A percentile compares a stretch with the other conserved stretches of the same genome.
Conservation (phyloP, 148 eudicot species). For the Rheum nobile region DNA sequence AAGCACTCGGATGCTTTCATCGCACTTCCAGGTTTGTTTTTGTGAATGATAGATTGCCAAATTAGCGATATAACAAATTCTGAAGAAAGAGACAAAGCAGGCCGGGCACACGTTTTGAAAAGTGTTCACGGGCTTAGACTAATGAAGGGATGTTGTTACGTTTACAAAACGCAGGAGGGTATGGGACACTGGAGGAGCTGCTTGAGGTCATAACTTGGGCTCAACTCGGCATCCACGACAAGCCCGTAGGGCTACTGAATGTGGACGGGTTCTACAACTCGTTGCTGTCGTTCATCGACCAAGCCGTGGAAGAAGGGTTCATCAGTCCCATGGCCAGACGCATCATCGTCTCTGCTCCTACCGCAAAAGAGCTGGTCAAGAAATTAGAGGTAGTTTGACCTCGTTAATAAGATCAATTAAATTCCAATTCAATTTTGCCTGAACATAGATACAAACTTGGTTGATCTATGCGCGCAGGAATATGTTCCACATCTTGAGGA, state of each 20-base stretch:
- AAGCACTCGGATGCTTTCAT: conserved; percentile 66
- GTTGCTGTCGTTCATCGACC: conserved; percentile 59
- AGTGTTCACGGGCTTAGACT: too few species aligned
- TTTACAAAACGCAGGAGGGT: conserved; percentile 36
- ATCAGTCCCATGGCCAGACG: conserved; percentile 51
- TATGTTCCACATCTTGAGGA: neutral
- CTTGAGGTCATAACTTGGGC: conserved; percentile 77
- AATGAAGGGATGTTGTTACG: neutral
- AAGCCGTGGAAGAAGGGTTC: conserved; percentile 81
- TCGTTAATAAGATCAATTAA: too few species aligned
- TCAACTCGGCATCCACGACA: conserved; percentile 71
- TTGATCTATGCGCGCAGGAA: too few species aligned
- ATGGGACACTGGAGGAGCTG: conserved; percentile 72
- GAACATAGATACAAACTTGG: too few species aligned
- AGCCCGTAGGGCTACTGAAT: conserved; percentile 73
- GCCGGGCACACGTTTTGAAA: too few species aligned
- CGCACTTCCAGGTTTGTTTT: conserved; percentile 58
- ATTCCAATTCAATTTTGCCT: too few species aligned
- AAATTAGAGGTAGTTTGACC: too few species aligned
- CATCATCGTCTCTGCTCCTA: conserved; percentile 66
- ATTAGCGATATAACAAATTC: too few species aligned
- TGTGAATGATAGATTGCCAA: too few species aligned
- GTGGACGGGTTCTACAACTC: conserved; percentile 70
- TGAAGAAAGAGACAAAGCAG: too few species aligned
- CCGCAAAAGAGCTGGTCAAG: conserved; percentile 56